A percentile compares a stretch with the other conserved stretches of the same genome.
These are phyloP conservation scores for Phyllosticta citribraziliensis DNA, from an alignment of 2,329 filamentous ascomycete genomes.

Conservation along the genomic window DNA sequence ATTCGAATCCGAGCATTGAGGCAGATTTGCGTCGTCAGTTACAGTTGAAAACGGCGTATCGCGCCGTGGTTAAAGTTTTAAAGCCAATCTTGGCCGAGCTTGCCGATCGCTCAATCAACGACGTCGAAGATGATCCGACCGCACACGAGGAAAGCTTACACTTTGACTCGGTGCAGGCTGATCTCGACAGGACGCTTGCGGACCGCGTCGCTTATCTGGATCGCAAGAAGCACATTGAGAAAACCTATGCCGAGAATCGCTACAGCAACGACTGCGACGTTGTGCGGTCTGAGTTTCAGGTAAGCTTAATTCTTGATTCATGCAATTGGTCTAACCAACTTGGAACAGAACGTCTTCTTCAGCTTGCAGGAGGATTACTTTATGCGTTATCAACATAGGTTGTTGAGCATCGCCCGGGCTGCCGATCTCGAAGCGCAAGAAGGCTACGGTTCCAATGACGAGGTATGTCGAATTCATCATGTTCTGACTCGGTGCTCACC, in stretches of 20 bases:
- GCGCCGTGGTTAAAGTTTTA: constrained; percentile 51
- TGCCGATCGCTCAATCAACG: constrained; percentile 49
- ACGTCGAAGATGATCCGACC: constrained; percentile 45
- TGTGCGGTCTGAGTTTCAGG: constrained; percentile 26
- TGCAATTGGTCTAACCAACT: background rate
- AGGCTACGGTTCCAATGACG: constrained; percentile 30
- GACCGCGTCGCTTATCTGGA: constrained; percentile 29
- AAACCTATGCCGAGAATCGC: constrained; percentile 27
- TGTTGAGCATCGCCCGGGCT: constrained; percentile 15
- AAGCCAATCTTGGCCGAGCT: constrained; percentile 58
- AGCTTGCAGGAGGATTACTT: constrained; percentile 22
- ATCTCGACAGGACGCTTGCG: constrained; percentile 42
- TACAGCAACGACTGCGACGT: constrained; percentile 26
- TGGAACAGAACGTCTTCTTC: constrained; percentile 5
- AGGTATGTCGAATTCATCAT: constrained; percentile 20
- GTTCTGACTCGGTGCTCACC: background rate
- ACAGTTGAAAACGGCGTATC: constrained; percentile 55
- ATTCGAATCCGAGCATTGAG: constrained; percentile 37
- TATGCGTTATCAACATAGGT: constrained; percentile 27
- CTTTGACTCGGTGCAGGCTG: constrained; percentile 41
- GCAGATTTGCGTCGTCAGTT: constrained; percentile 47
- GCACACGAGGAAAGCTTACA: constrained; percentile 46
- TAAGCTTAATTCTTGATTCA: constrained; percentile 15
- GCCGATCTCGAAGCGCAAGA: constrained; percentile 18
- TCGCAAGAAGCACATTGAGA: constrained; percentile 27